A percentile compares a stretch with the other conserved stretches of the same genome.
Conservation (phyloP, 257 asterid species). For the Fraxinus excelsior region DNA sequence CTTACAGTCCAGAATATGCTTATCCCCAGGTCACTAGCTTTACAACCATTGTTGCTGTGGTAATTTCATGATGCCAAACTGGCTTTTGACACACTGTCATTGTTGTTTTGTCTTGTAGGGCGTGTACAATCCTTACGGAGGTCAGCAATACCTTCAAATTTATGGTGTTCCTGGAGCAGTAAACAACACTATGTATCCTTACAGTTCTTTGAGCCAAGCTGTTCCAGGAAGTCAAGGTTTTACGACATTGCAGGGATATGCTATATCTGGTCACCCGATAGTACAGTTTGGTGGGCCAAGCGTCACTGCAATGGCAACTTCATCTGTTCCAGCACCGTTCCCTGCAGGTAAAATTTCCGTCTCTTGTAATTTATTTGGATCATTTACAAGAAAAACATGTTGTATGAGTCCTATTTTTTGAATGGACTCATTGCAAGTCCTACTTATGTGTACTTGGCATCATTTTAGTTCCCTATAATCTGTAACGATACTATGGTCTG, state of each 20-base stretch:
- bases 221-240: constrained; percentile 74
- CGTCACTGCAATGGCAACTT: constrained; percentile 65
- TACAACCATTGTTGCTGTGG: constrained; percentile 24
- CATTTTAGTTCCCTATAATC: not conserved
- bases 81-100: constrained; percentile 26
- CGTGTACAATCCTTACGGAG: constrained; percentile 79
- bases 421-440: not conserved
- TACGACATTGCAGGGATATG: constrained; percentile 73
- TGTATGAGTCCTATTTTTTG: not conserved
- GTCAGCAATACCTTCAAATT: constrained; percentile 86
- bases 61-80: constrained; percentile 17
- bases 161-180: constrained; percentile 85
- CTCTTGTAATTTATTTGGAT: not conserved
- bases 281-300: constrained; percentile 81
- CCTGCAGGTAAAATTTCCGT: constrained; percentile 55
- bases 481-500: not conserved
- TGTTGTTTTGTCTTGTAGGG: constrained; percentile 50
- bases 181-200: constrained; percentile 75
- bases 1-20: constrained; percentile 79
- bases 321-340: constrained; percentile 71
- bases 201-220: constrained; percentile 72
- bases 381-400: not conserved
- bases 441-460: not conserved
- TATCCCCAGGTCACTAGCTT: constrained; percentile 78
- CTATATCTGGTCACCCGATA: constrained; percentile 82